Evolutionary conservation across 2,329 filamentous ascomycete species (phyloP).

Genomic region (Trichoderma sp.): DNA sequence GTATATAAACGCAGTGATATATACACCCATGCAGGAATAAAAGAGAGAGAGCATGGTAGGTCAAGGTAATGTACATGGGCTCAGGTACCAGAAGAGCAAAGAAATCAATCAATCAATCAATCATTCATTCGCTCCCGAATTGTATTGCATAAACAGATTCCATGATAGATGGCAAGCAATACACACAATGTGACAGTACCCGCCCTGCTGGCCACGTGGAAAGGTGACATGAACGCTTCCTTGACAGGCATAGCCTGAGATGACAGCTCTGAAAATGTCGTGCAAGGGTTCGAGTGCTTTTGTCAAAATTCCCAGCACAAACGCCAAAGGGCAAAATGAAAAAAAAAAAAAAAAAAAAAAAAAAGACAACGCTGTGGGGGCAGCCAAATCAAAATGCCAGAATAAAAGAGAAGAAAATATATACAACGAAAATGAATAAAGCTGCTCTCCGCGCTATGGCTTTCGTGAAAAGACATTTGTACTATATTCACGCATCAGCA

Average conservation of each 20-base stretch:
- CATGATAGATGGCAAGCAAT: not conserved
- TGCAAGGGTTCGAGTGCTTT: not conserved
- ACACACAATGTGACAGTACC: not conserved
- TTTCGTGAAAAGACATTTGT: conserved; percentile 27
- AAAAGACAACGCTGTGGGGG: not conserved
- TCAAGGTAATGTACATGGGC: not conserved
- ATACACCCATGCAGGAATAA: not conserved
- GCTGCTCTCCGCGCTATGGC: not conserved
- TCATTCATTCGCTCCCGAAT: not conserved
- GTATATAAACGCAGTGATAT: not conserved
- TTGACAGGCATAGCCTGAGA: not conserved
- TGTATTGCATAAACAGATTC: not conserved
- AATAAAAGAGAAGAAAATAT: not conserved
- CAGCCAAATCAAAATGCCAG: not conserved
- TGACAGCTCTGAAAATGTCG: not conserved
- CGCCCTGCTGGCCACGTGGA: not conserved
- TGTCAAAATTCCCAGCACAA: not conserved
- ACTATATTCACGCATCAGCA: not conserved
- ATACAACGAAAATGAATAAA: not conserved
- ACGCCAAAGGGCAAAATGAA: not conserved
- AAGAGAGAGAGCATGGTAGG: not conserved
- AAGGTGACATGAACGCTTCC: not conserved
- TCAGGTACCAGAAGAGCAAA: not conserved
- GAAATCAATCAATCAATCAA: not conserved
- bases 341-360: not conserved